Evolutionary conservation across 768 basidiomycete species (phyloP), one percentile per base, ranked within the genome.

Genomic region (Myochromella boudieri): DNA sequence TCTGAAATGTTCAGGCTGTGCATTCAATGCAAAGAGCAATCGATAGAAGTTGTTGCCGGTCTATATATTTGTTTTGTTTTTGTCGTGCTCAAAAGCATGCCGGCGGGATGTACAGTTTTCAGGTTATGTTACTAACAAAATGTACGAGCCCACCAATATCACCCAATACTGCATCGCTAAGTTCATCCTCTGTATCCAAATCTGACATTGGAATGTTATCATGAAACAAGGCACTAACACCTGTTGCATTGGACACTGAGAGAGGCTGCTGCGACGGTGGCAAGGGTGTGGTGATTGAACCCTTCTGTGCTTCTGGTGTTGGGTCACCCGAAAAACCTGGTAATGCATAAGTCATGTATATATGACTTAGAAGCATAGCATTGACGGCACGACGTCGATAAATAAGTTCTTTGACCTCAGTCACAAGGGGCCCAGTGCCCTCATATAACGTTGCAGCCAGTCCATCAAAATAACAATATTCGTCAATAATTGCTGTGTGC

Each of bases 401-500:
- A 29, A 48, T 48, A 27, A 40, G 34, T 2, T 39, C 39, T 2
- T 7, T 17, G 12, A 42, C 12, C 22, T 33, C 29, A 9, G 25
- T 17, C 4, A 17, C 6, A 8, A 49, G 8, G n/a, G n/a, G 11
- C 15, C 33, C n/a, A n/a, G 3, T 22, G n/a, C 20, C 41, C 12
- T 46, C n/a, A n/a, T 28, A 10, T 10, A 14, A 15, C 32, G 6
- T 24, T 3, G 25, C 17, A 18, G 3, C 26, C n/a, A 33, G n/a
- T 15, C 22, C 9, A n/a, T 37, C n/a, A 25, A 49, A 42, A 9
- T 25, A 20, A 9, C n/a, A 14, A 14, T 42, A 15, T 24, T 52
- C 42, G 28, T 52, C 45, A 11, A 42, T n/a, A 31, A 48, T 45
- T 9, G 39, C 44, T 14, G 31, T 33, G 21, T 42, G 47, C 11